Percentiles rank a stretch among this genome's conserved stretches.
Conservation (phyloP, 2,329 filamentous ascomycete species). For the Didymella pomorum region DNA sequence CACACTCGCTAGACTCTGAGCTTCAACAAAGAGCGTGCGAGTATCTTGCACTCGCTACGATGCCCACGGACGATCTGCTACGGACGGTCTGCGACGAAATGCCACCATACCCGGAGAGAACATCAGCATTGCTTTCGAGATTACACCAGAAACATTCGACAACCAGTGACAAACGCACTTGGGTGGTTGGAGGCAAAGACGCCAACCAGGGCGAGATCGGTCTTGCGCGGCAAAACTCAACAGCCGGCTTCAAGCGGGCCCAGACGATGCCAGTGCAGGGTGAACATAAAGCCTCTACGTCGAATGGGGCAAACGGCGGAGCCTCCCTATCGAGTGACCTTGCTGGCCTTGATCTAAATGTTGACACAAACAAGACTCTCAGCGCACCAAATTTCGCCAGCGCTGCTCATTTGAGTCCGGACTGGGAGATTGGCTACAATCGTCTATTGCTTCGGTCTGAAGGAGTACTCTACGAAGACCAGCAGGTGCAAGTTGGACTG, state of each 20-base stretch:
- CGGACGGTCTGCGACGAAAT: constrained; percentile 97
- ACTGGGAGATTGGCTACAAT: constrained; percentile 92
- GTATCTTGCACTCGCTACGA: constrained; percentile 83
- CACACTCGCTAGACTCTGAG: constrained; percentile 92
- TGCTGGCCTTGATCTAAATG: constrained; percentile 80
- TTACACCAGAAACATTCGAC: constrained; percentile 94
- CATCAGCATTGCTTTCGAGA: constrained; percentile 88
- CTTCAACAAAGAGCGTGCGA: constrained; percentile 96
- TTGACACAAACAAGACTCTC: constrained; percentile 63
- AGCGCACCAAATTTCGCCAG: constrained; percentile 87
- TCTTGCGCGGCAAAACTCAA: constrained; percentile 71
- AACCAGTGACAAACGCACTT: constrained; percentile 93
- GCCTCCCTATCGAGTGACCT: constrained; percentile 66
- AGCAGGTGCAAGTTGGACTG: constrained; percentile 89
- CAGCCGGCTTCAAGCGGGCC: constrained; percentile 80
- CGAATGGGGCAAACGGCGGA: constrained; percentile 58
- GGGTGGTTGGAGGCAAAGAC: constrained; percentile 97
- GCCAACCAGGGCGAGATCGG: constrained; percentile 87
- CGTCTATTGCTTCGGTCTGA: constrained; percentile 80
- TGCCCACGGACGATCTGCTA: constrained; percentile 88
- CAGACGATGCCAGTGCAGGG: constrained; percentile 67
- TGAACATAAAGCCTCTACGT: constrained; percentile 35
- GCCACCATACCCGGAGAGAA: constrained; percentile 95
- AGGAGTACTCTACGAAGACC: constrained; percentile 93
- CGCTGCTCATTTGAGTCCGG: constrained; percentile 89